Conservation (phyloP, 176 grass and related monocot genomes). For the Oryza coarctata region DNA sequence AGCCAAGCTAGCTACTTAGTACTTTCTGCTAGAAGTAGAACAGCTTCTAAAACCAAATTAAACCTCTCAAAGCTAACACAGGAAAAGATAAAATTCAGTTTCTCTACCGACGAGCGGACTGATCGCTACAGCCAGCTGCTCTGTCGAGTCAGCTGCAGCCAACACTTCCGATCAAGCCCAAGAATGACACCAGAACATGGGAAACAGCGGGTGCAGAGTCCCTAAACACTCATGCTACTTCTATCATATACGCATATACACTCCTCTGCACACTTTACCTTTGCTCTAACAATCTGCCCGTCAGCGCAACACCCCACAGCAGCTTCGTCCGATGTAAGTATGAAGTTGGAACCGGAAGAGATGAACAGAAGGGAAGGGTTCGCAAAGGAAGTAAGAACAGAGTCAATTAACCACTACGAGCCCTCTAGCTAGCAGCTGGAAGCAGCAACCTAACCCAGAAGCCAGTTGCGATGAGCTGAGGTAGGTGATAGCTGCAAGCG, state of each 20-base stretch:
- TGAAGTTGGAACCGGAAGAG: neutral
- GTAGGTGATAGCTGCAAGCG: conserved; percentile 2
- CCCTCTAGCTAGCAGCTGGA: neutral
- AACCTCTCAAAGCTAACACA: neutral
- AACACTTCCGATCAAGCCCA: no score
- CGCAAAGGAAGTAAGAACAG: no score
- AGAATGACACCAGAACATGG: neutral
- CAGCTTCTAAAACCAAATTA: neutral
- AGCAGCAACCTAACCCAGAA: neutral
- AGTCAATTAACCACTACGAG: no score
- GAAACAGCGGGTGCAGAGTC: neutral
- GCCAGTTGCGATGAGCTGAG: neutral
- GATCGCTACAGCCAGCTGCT: no score
- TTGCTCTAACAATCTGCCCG: neutral
- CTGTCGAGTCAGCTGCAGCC: no score
- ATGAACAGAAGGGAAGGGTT: neutral
- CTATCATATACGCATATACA: neutral
- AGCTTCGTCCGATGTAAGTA: neutral
- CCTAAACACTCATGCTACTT: neutral
- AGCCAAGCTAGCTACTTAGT: no score
- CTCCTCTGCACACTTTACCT: neutral
- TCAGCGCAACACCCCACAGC: neutral
- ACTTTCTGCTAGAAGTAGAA: neutral
- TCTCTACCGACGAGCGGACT: neutral
- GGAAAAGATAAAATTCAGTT: neutral